Percentiles rank a stretch among this genome's conserved stretches.
Conservation (phyloP, 2,329 filamentous ascomycete genomes). For the Camillea tinctor region DNA sequence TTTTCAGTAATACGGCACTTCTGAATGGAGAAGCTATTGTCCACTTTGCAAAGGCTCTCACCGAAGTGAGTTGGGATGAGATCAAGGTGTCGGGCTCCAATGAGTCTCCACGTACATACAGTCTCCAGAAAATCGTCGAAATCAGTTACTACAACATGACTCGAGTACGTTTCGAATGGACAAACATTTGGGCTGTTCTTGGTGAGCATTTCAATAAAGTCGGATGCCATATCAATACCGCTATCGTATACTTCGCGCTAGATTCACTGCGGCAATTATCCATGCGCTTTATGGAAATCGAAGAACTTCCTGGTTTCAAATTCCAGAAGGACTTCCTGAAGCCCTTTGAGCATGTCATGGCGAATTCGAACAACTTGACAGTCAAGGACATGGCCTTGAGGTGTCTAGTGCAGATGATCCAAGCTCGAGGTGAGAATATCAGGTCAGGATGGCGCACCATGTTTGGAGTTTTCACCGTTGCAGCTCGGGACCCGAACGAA, state of each 20-base stretch:
- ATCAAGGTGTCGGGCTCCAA: constrained; percentile 96
- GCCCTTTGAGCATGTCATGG: constrained; percentile 96
- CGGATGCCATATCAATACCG: constrained; percentile 93
- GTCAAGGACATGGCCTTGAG: constrained; percentile 98
- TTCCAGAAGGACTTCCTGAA: constrained; percentile 99
- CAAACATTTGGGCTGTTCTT: constrained; percentile 94
- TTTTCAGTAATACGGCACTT: constrained; percentile 95
- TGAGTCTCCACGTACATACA: constrained; percentile 94
- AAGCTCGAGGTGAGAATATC: constrained; percentile 94
- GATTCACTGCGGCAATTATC: constrained; percentile 94
- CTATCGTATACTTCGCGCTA: constrained; percentile 95
- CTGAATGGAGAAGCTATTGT: constrained; percentile 93
- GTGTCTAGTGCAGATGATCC: constrained; percentile 98
- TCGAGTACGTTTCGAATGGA: constrained; percentile 97
- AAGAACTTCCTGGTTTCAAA: constrained; percentile 96
- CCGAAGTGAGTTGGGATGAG: constrained; percentile 98
- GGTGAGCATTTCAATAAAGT: constrained; percentile 98
- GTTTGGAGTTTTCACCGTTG: constrained; percentile 98
- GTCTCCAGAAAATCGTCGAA: constrained; percentile 95
- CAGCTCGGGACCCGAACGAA: constrained; percentile 89
- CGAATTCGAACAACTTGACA: constrained; percentile 83
- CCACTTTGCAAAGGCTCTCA: constrained; percentile 87
- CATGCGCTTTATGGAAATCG: constrained; percentile 98
- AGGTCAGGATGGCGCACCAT: constrained; percentile 98
- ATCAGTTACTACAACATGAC: constrained; percentile 99